phyloP scores from a whole-genome alignment of 2,329 filamentous ascomycete species.

The Hortaea sp. region DNA sequence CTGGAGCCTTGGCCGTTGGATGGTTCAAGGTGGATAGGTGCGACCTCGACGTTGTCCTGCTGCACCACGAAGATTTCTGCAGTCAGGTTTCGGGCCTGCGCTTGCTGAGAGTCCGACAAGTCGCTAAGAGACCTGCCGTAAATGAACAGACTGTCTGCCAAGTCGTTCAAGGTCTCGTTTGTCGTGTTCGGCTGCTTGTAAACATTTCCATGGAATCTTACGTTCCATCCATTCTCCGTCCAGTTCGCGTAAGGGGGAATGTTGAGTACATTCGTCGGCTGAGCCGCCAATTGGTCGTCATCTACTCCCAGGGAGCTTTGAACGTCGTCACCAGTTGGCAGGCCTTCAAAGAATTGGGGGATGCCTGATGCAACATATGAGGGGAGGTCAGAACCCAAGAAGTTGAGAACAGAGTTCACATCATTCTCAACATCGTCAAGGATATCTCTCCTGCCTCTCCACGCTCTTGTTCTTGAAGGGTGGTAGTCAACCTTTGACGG shows the following conservation, averaged over 20 bases:
- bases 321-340: constrained; percentile 50
- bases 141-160: constrained; percentile 62
- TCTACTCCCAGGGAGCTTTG: constrained; percentile 51
- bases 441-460: constrained; percentile 37
- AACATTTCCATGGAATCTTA: constrained; percentile 69
- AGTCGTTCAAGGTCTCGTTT: constrained; percentile 52
- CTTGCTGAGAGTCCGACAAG: constrained; percentile 49
- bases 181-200: constrained; percentile 66
- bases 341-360: constrained; percentile 56
- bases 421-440: constrained; percentile 41
- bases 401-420: constrained; percentile 31
- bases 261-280: constrained; percentile 62
- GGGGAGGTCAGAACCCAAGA: constrained; percentile 46
- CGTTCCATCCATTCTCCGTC: constrained; percentile 67
- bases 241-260: constrained; percentile 47
- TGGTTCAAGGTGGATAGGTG: constrained; percentile 50
- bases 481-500: constrained; percentile 34
- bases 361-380: constrained; percentile 53
- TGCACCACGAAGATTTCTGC: constrained; percentile 66
- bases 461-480: constrained; percentile 27
- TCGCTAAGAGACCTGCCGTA: constrained; percentile 48
- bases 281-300: constrained; percentile 48
- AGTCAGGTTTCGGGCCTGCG: constrained; percentile 64
- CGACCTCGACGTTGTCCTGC: constrained; percentile 52
- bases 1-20: constrained; percentile 46